Evolutionary conservation across 768 basidiomycete species (phyloP).

Genomic region (Boletus patriciae): DNA sequence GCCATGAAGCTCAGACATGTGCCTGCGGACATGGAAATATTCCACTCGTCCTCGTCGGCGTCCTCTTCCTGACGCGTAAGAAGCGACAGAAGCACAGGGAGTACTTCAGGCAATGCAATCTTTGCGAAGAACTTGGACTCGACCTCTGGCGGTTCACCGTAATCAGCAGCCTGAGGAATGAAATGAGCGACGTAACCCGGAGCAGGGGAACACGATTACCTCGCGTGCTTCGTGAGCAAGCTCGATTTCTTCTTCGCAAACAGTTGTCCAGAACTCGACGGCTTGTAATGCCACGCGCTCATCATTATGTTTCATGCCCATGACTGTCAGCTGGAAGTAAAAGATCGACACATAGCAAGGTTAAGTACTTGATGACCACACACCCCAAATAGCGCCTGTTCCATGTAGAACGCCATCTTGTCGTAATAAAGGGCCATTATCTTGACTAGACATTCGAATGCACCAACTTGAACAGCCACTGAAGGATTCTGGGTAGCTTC

Average conservation of each 20-base stretch:
- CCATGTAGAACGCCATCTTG: slow-evolving; percentile 99
- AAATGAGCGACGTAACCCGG: slow-evolving; percentile 4
- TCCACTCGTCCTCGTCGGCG: slow-evolving; percentile 98
- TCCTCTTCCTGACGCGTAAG: slow-evolving; percentile 95
- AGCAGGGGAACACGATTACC: slow-evolving; percentile 42
- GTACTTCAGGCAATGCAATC: slow-evolving; percentile 90
- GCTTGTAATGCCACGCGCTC: slow-evolving; percentile 94
- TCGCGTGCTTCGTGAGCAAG: slow-evolving; percentile 89
- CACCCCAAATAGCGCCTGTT: slow-evolving; percentile 96
- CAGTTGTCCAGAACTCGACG: slow-evolving; percentile 99
- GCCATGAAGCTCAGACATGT: slow-evolving; percentile 89
- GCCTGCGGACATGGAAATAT: slow-evolving; percentile 94
- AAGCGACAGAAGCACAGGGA: slow-evolving; percentile 86
- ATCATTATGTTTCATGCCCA: slow-evolving; percentile 94
- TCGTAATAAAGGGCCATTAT: slow-evolving; percentile 99
- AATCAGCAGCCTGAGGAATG: slow-evolving; percentile 71
- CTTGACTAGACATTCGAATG: slow-evolving; percentile 92
- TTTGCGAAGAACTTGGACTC: slow-evolving; percentile 93
- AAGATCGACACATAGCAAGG: slow-evolving; percentile 16
- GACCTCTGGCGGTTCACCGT: slow-evolving; percentile 80
- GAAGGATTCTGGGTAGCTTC: slow-evolving; percentile 90
- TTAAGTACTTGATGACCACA: slow-evolving; percentile 31
- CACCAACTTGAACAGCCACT: slow-evolving; percentile 86
- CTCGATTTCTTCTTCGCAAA: slow-evolving; percentile 96
- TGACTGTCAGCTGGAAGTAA: slow-evolving; percentile 75